A percentile compares a stretch with the other conserved stretches of the same genome.
Conservation (phyloP, 768 basidiomycete species). For the Naganishia kalamii region DNA sequence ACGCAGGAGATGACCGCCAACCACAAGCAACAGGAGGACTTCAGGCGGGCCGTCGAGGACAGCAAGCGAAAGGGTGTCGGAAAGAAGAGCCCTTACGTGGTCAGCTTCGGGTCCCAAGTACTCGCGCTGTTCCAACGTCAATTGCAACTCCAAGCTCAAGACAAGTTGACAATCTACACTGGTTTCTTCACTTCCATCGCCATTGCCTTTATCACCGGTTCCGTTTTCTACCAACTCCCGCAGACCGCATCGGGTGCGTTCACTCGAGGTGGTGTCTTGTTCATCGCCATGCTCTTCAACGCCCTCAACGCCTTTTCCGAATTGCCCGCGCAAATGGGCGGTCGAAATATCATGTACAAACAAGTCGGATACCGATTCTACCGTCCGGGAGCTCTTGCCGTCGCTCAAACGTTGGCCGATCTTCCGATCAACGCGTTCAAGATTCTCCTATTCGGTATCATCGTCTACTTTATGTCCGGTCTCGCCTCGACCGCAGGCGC, state of each 20-base stretch:
- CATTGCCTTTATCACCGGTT: constrained; percentile 60
- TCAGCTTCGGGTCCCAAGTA: constrained; percentile 70
- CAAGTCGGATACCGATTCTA: constrained; percentile 51
- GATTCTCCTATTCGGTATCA: constrained; percentile 46
- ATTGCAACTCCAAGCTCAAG: constrained; percentile 63
- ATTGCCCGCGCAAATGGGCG: constrained; percentile 60
- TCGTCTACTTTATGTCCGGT: constrained; percentile 47
- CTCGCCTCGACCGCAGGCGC: constrained; percentile 43
- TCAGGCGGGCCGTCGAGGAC: constrained; percentile 68
- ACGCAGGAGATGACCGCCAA: constrained; percentile 60
- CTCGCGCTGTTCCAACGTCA: constrained; percentile 64
- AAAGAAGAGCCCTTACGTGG: constrained; percentile 67
- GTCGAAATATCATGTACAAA: constrained; percentile 59
- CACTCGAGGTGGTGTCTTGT: constrained; percentile 76
- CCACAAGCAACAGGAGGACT: constrained; percentile 56
- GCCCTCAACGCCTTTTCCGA: constrained; percentile 50
- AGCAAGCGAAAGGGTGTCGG: constrained; percentile 77
- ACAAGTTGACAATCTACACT: constrained; percentile 68
- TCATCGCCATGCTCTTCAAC: constrained; percentile 51
- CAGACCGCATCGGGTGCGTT: constrained; percentile 72
- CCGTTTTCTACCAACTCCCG: constrained; percentile 67
- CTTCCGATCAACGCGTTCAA: constrained; percentile 47
- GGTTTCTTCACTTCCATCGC: constrained; percentile 51
- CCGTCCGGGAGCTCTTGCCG: constrained; percentile 47
- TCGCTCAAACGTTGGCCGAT: constrained; percentile 47